Base-by-base conservation (phyloP, 2,329 filamentous ascomycete species). In the Parastagonospora avenae region DNA sequence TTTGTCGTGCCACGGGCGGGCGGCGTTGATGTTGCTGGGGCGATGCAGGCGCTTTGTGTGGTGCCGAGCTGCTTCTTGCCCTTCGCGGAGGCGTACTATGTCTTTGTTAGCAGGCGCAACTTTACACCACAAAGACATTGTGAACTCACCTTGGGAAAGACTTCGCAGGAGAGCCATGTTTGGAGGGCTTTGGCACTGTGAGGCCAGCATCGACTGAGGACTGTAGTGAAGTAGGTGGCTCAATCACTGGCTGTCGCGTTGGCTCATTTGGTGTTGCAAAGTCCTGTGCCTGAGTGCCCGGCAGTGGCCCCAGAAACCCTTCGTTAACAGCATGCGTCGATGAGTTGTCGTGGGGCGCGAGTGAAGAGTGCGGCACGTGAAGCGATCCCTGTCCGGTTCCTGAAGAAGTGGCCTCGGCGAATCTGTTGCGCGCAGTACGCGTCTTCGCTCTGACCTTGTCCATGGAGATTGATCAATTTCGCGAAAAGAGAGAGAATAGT, bases 201-300 rank as follows among this genome's bases (percentile, higher is more conserved):
- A 57, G 56, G 32, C 67, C 68, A 15, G 69, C 70, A 45, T 74
- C 70, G 39, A 73, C 62, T 28, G 71, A 72, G 12, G 70, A 73
- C 44, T 71, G 61, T 36, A 73, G 49, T 44, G 68, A 71, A 0
- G 69, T 72, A 2, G 71, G 70, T 7, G 70, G 70, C 33, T 71
- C 68, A 27, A 63, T 31, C 12, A 42, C 50, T 4, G 65, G 64
- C 28, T 66, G 66, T 14, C 14, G 57, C 31, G 48, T 55, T 46
- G 57, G 52, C n/a, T 54, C 50, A 24, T 47, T 48, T 10, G 59
- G 52, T 12, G 47, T 52, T 14, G 68, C 71, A 50, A 72, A 74
- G 50, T 74, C 71, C 52, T 58, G 66, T n/a, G 70, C 66, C 35
- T 62, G 56, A 1, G 68, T 67, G 4, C 66, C 68, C 8, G 67